Evolutionary conservation across 257 asterid genomes (phyloP).

Genomic region (Solanum pennellii): DNA sequence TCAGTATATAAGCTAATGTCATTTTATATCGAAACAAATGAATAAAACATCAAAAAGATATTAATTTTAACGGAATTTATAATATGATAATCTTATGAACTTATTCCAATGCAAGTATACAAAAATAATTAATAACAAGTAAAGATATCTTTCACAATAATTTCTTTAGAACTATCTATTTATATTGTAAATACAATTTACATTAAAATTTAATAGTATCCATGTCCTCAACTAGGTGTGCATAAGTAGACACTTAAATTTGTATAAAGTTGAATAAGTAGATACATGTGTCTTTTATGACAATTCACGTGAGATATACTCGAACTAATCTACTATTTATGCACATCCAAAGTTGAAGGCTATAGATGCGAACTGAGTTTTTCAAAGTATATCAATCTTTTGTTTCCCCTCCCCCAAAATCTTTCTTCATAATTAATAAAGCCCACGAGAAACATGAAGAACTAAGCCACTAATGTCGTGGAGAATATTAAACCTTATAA

Average conservation of each 20-base stretch:
- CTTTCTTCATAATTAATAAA: not conserved
- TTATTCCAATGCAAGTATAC: not conserved
- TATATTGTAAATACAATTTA: no score
- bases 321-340: not conserved
- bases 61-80: not conserved
- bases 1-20: not conserved
- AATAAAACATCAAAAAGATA: not conserved
- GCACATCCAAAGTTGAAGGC: not conserved
- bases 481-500: not conserved
- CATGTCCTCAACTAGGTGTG: not conserved
- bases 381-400: not conserved
- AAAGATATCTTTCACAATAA: no score
- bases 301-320: not conserved
- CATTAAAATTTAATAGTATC: no score
- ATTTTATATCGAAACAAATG: not conserved
- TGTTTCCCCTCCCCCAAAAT: not conserved
- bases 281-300: not conserved
- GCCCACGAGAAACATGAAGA: not conserved
- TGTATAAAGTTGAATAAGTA: not conserved
- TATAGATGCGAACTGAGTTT: not conserved
- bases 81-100: no score
- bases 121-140: no score
- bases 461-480: not conserved
- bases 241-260: not conserved
- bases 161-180: no score